Evolutionary conservation across 352 stramenopile genomes (phyloP), one percentile per base, ranked within the genome.

Genomic region (Globisporangium abappressorium): DNA sequence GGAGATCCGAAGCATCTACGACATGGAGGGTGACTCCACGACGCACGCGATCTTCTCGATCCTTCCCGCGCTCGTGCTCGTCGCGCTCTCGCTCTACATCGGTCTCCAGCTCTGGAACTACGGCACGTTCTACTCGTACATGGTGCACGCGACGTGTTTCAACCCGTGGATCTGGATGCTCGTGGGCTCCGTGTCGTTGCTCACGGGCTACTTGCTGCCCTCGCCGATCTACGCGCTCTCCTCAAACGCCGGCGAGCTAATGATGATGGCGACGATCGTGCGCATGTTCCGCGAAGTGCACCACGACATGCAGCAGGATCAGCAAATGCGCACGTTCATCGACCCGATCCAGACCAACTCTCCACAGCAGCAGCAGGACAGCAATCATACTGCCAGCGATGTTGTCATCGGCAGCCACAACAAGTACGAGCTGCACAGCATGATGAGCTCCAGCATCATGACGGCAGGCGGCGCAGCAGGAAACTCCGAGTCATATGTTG

Each of bases 161-260:
- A 95, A 95, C 63, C 85, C 87, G 57, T 95, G 87, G 87, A 93
- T 95, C 72, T 95, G 84, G 82, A 95, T 95, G 85, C 75, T 95
- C 18, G 82, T 95, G 15, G 87, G 87, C 12, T 85, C 87, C 2
- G 59, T 91, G 41, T 73, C 76, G 3, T 70, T 95, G n/a, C 78
- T 93, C 49, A 57, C 78, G 1, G 87, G 87, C 0, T 95, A 95
- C 69, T 57, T 93, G 41, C 85, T 95, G 75, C 87, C 87, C 2
- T 84, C 77, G 15, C 81, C 82, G 8, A 72, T 93, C 61, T 95
- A 92, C 68, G 73, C 80, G 2, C 43, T 92, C 22, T 90, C 85
- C 22, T 95, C 87, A 5, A 92, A 95, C 53, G 84, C 73, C 5
- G 87, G 87, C 0, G 87, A 95, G 60, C 60, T 95, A 26, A 57